phyloP scores from a whole-genome alignment of 208 protist genomes.

The Endotrypanum monterogeii region DNA sequence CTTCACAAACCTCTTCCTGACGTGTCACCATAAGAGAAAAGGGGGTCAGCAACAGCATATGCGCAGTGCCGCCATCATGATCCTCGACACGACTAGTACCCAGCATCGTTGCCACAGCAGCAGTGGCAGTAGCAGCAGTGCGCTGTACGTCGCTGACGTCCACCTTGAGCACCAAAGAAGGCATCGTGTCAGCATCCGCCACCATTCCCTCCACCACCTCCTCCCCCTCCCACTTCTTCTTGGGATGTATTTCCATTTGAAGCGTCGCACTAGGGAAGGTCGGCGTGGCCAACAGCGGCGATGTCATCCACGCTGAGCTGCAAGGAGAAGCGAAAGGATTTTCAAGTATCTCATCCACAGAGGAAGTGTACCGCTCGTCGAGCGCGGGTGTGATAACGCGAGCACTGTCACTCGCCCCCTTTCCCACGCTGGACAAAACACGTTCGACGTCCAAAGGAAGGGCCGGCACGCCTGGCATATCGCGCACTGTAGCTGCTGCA shows the following conservation, averaged over 20 bases:
- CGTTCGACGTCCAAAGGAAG: background rate
- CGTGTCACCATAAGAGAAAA: background rate
- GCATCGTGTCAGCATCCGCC: constrained; percentile 20
- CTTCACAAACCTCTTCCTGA: background rate
- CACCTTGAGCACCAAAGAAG: constrained; percentile 5
- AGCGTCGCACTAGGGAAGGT: constrained; percentile 11
- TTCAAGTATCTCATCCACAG: background rate
- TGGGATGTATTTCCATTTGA: constrained; percentile 23
- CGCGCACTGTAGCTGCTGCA: background rate
- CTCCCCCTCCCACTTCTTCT: too few relatives aligned
- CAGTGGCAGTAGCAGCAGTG: constrained; percentile 14
- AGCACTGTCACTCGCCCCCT: background rate
- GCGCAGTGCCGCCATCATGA: background rate
- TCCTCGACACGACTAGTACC: background rate
- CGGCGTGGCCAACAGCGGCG: constrained; percentile 14
- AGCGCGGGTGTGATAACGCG: constrained; percentile 1
- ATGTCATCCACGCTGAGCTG: background rate
- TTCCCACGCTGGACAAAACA: background rate
- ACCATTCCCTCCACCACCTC: constrained; percentile 19
- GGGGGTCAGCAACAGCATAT: background rate
- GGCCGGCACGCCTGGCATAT: background rate
- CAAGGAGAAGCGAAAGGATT: background rate
- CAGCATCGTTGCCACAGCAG: background rate
- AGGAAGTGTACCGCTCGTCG: background rate
- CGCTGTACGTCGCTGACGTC: constrained; percentile 7